Evolutionary conservation across 2,329 filamentous ascomycete genomes (phyloP), one percentile per base, ranked within the genome.

Genomic region (Aspergillus uvarum): DNA sequence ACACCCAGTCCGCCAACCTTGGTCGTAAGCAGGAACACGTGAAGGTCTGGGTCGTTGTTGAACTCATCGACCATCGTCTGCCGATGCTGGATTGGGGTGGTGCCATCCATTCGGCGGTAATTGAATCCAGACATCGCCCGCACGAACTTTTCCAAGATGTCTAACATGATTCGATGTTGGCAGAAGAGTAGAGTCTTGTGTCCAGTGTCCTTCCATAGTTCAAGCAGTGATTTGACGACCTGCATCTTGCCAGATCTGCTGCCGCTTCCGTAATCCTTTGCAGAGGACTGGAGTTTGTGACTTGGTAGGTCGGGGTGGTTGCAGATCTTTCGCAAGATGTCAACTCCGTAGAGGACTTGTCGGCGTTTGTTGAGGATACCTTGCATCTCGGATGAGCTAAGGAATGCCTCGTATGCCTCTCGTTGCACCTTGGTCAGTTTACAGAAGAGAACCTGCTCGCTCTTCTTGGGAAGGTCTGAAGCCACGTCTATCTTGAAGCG

Each of bases 101-200:
- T 88, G 50, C 95, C 95, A 70, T 99, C 95, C 94, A 99, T 96
- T 26, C 95, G 87, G 14, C 92, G 80, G 73, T 92, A 96, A 3
- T 87, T 88, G 68, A 96, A 85, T 5, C 85, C 86, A 35, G 85
- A 83, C 47, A 94, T 80, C 11, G 83, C 81, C 53, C 79, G 80
- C 12, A 98, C 82, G 66, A 95, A 96, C 19, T 86, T 87, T 71
- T 99, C 91, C 5, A 99, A 83, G 44, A 99, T 96, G 68, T 98
- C 90, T 12, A 99, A 84, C 92, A 98, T 98, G 71, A 96, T 92
- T 14, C 91, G 88, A 66, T 95, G 91, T 74, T 99, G 95, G 7
- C 91, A 91, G 70, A 99, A 99, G 0, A 99, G 82, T 12, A 99
- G 78, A 0, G 92, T 95, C 77, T 98, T 99, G 76, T 98, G 93